These are phyloP conservation scores for Thalia dealbata DNA, from an alignment of 176 grass and related monocot genomes.

Conservation along the genomic window DNA sequence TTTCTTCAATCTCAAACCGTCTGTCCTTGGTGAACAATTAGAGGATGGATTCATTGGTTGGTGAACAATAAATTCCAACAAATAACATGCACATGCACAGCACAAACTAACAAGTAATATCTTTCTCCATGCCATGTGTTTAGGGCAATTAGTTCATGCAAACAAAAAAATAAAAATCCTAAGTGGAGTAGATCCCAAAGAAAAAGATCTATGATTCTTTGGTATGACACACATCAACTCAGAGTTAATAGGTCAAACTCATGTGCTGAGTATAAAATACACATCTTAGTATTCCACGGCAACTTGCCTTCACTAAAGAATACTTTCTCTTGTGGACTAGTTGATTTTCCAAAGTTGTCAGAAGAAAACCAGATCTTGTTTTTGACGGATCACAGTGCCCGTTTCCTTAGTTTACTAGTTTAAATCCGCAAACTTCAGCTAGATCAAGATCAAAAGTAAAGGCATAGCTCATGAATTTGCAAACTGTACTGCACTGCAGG, in stretches of 20 bases:
- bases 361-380: neutral
- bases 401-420: neutral
- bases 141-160: neutral
- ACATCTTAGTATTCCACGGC: neutral
- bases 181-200: neutral
- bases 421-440: neutral
- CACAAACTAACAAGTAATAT: neutral
- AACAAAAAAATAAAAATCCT: neutral
- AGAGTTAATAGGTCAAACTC: neutral
- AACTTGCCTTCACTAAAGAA: neutral
- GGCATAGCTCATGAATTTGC: neutral
- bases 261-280: neutral
- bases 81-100: too few species aligned
- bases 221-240: neutral
- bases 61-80: too few species aligned
- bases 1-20: too few species aligned
- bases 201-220: neutral
- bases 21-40: too few species aligned
- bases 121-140: neutral
- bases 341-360: neutral
- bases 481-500: neutral
- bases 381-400: neutral
- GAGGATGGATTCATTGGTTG: too few species aligned
- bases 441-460: neutral
- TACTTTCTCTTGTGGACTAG: neutral